phyloP scores from a whole-genome alignment of 1,139 yeast genomes.

The Pichia sp. region DNA sequence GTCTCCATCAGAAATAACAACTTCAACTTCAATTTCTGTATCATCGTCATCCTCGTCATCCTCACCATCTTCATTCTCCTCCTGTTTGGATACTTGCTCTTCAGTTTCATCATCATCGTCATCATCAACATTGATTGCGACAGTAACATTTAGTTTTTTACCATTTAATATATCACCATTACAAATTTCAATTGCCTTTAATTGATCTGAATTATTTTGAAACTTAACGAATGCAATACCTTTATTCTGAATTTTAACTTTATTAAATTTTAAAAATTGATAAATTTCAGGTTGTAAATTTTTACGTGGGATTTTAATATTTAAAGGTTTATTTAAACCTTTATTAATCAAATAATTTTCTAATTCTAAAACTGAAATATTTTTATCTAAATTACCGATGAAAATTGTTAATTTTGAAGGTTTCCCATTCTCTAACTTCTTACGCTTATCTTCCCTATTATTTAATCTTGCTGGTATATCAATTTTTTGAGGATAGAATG shows the following conservation, averaged over 20 bases:
- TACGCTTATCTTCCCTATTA: constrained; percentile 24
- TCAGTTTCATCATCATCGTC: constrained; percentile 1
- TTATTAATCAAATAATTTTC: constrained; percentile 33
- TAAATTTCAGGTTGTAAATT: constrained; percentile 37
- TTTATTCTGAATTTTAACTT: constrained; percentile 41
- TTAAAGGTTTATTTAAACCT: constrained; percentile 39
- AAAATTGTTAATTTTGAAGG: constrained; percentile 51
- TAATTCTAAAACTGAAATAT: constrained; percentile 39
- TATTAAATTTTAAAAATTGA: constrained; percentile 34
- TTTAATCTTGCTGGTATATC: constrained; percentile 4
- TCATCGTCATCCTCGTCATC: constrained; percentile 3
- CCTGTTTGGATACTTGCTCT: constrained; percentile 6
- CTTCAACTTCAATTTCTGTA: constrained; percentile 2
- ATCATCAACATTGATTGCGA: constrained; percentile 41
- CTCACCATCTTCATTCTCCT: constrained; percentile 6
- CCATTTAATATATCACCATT: constrained; percentile 48
- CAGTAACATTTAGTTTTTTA: constrained; percentile 46
- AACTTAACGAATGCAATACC: constrained; percentile 61
- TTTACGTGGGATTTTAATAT: constrained; percentile 53
- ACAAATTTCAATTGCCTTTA: constrained; percentile 43
- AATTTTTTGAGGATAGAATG: constrained; percentile 11
- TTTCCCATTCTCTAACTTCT: constrained; percentile 40
- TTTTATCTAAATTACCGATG: constrained; percentile 50
- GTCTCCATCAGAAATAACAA: constrained; percentile 7
- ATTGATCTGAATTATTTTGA: constrained; percentile 40